Percentiles rank a stretch among this genome's conserved stretches.
These are phyloP conservation scores for Xylariaceae sp. DNA, from an alignment of 2,329 filamentous ascomycete genomes.

Conservation along the genomic window DNA sequence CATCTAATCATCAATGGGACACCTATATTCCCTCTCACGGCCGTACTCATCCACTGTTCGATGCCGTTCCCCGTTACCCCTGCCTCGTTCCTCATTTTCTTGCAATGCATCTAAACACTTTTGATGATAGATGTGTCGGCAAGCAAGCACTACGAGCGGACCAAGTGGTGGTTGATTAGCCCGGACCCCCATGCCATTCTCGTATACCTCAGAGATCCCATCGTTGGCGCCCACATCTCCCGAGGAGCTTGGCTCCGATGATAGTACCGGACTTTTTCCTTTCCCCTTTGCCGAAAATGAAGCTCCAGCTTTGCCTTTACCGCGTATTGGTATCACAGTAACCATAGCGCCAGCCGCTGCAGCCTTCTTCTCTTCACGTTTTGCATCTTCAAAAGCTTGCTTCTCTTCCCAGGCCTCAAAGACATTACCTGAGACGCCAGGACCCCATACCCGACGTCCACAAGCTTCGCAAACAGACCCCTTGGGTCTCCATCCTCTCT, in stretches of 20 bases:
- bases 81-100: slow-evolving; percentile 33
- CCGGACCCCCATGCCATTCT: slow-evolving; percentile 30
- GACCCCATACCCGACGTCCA: slow-evolving; percentile 78
- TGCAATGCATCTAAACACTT: slow-evolving; percentile 62
- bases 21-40: slow-evolving; percentile 47
- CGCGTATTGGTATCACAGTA: slow-evolving; percentile 21
- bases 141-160: slow-evolving; percentile 62
- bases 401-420: slow-evolving; percentile 77
- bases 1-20: slow-evolving; percentile 50
- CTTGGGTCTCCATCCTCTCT: slow-evolving; percentile 82
- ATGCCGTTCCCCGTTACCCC: slow-evolving; percentile 36
- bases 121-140: slow-evolving; percentile 66
- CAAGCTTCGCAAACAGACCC: slow-evolving; percentile 87
- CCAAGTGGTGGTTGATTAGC: slow-evolving; percentile 50
- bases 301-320: slow-evolving; percentile 34
- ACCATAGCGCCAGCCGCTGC: neutral
- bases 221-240: slow-evolving; percentile 9
- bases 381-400: slow-evolving; percentile 44
- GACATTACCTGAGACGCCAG: slow-evolving; percentile 69
- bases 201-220: slow-evolving; percentile 33
- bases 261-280: slow-evolving; percentile 47
- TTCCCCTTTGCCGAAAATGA: slow-evolving; percentile 38
- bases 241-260: slow-evolving; percentile 7
- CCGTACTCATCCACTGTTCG: slow-evolving; percentile 41
- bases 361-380: slow-evolving; percentile 41